Conservation (phyloP, 345 rosid species). For the Pseudoturritis turrita region DNA sequence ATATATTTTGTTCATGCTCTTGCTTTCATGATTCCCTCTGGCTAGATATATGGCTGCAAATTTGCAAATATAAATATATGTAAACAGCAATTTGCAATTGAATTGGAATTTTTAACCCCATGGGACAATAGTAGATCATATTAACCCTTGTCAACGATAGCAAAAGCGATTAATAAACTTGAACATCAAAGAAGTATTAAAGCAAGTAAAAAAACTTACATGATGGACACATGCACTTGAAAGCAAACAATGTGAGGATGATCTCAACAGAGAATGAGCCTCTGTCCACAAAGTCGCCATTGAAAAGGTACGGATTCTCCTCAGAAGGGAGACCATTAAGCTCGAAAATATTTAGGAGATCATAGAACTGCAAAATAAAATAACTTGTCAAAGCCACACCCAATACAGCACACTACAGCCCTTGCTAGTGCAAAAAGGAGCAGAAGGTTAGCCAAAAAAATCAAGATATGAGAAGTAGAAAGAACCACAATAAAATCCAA, state of each 20-base stretch:
- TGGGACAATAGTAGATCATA: neutral
- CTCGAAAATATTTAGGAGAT: conserved; percentile 86
- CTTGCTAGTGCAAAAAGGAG: neutral
- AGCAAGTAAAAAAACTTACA: conserved; percentile 39
- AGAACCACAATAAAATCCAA: neutral
- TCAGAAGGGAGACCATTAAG: conserved; percentile 96
- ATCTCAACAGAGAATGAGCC: conserved; percentile 96
- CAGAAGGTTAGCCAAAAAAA: neutral
- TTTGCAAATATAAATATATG: conserved; percentile 10
- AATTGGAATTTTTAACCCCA: neutral
- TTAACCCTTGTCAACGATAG: neutral
- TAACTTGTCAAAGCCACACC: conserved; percentile 9
- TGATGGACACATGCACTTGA: conserved; percentile 92
- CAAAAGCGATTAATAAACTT: neutral
- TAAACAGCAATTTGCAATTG: neutral
- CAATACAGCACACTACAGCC: neutral
- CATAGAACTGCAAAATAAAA: conserved; percentile 75
- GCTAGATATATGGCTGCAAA: conserved; percentile 84
- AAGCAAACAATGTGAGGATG: conserved; percentile 89
- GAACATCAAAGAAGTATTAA: neutral
- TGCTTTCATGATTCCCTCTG: conserved; percentile 99
- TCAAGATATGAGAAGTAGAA: conserved; percentile 4
- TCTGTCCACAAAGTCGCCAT: conserved; percentile 98
- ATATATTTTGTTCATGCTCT: conserved; percentile 99
- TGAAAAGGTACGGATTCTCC: conserved; percentile 92